Evolutionary conservation across 257 asterid genomes (phyloP).

Genomic region (Paraleonurus japonicus): DNA sequence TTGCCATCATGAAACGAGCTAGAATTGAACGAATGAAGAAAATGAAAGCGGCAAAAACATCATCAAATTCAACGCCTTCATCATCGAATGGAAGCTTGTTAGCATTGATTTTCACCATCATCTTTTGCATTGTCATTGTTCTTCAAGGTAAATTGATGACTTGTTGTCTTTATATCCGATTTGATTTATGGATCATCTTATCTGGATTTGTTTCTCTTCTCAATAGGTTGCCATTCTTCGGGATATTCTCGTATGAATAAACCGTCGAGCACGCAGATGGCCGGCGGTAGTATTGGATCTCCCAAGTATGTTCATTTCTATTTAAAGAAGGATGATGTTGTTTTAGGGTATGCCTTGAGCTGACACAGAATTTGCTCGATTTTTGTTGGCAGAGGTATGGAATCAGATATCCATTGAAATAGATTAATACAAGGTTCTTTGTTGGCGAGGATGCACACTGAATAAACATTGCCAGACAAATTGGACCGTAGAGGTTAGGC

Average conservation of each 20-base stretch:
- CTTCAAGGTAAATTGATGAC: constrained; percentile 54
- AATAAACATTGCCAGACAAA: background rate
- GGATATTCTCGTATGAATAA: constrained; percentile 23
- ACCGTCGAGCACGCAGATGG: background rate
- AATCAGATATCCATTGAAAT: constrained; percentile 15
- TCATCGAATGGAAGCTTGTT: constrained; percentile 56
- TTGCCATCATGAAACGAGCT: constrained; percentile 70
- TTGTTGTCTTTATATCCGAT: background rate
- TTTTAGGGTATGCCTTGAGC: background rate
- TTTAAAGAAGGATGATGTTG: background rate
- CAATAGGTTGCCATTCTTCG: constrained; percentile 35
- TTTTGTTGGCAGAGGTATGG: constrained; percentile 29
- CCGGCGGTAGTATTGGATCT: constrained; percentile 18
- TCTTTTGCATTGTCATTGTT: constrained; percentile 58
- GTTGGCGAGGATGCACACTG: background rate
- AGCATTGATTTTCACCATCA: constrained; percentile 65
- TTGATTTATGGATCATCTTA: background rate
- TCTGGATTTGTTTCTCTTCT: background rate
- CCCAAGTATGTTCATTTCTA: constrained; percentile 30
- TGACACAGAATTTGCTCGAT: background rate
- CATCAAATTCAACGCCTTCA: constrained; percentile 51
- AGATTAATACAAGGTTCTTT: background rate
- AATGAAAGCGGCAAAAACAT: constrained; percentile 52
- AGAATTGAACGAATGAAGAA: constrained; percentile 76
- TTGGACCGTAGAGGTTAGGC: background rate